Base-by-base conservation (phyloP, 2,329 filamentous ascomycete species). In the Coniella vitis region DNA sequence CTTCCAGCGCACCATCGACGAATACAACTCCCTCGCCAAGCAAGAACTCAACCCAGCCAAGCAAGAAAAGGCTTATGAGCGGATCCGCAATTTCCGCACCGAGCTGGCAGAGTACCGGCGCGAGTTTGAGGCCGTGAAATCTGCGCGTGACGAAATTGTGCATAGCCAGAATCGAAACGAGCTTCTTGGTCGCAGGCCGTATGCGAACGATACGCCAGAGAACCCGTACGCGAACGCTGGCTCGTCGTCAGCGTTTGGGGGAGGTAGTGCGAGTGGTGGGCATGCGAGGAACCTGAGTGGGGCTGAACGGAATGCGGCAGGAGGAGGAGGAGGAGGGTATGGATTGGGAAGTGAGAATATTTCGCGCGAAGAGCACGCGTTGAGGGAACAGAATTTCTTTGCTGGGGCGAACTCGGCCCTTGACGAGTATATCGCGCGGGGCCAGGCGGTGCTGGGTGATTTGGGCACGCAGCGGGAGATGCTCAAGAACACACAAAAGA, bases 361-460 rank as follows among this genome's bases (percentile, higher is more conserved):
- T 54, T 75, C 72, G 48, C 78, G 90, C 44, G 90, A 96, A 69
- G 70, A 78, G 3, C 90, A 96, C 63, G 90, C 90, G 3, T 72
- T 97, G 56, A 78, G 90, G 43, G 93, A 98, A 69, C 89, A 95
- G 60, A 84, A 77, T 53, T 97, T 98, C 72, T 87, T 96, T 59
- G 68, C 79, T 17, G 83, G 78, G 58, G 93, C 91, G 4, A 87
- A 95, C 63, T 78, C 77, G 16, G 89, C 93, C 46, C 75, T 98
- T 1, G 93, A 98, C 63, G 91, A 97, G 57, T 98, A 95, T 63
- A 79, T 98, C 49, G 90, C 94, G 41, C 76, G 91, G 2, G 93
- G 93, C 0, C 83, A 95, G 62, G 88, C 90, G 1, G 93, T 98
- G 34, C 74, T 97, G 22, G 86, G 87, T 7, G 90, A 97, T 67